These are phyloP conservation scores for Xylariales sp. DNA, from an alignment of 2,329 filamentous ascomycete genomes.

Conservation along the genomic window DNA sequence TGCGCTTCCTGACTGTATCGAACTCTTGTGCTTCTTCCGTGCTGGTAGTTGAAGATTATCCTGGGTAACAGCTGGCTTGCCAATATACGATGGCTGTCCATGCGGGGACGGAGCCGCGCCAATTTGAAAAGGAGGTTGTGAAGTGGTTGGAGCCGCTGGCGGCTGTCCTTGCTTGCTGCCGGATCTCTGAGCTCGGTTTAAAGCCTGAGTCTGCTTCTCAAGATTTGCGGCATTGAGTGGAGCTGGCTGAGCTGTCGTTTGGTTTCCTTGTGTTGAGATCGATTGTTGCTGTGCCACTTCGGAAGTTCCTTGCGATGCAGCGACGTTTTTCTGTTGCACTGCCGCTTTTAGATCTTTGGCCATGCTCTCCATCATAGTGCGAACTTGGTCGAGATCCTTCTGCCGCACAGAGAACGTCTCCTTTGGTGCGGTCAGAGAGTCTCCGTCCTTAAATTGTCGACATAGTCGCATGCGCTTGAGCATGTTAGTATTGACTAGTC, in stretches of 20 bases:
- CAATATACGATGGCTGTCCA: conserved; percentile 53
- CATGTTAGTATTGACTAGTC: conserved; percentile 9
- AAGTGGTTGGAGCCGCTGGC: conserved; percentile 52
- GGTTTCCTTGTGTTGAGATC: conserved; percentile 21
- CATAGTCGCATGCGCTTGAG: conserved; percentile 48
- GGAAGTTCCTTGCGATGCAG: conserved; percentile 16
- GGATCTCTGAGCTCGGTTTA: conserved; percentile 41
- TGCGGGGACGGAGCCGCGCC: conserved; percentile 50
- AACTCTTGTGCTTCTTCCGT: conserved; percentile 51
- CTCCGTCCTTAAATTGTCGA: conserved; percentile 49
- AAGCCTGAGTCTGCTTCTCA: conserved; percentile 46
- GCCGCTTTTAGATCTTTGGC: conserved; percentile 36
- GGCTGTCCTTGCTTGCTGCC: conserved; percentile 42
- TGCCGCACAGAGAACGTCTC: conserved; percentile 47
- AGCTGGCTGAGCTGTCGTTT: conserved; percentile 25
- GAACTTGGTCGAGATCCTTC: conserved; percentile 46
- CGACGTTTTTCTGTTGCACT: conserved; percentile 17
- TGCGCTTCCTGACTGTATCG: conserved; percentile 32
- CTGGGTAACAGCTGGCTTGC: conserved; percentile 45
- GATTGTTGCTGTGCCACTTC: conserved; percentile 19
- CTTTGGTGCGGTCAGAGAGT: conserved; percentile 39
- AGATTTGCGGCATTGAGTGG: conserved; percentile 43
- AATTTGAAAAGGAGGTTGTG: conserved; percentile 53
- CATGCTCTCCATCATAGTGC: conserved; percentile 47
- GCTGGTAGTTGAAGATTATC: conserved; percentile 52